Evolutionary conservation across 2,329 filamentous ascomycete genomes (phyloP).

Genomic region (Dryadomyces quercus-mongolicae): DNA sequence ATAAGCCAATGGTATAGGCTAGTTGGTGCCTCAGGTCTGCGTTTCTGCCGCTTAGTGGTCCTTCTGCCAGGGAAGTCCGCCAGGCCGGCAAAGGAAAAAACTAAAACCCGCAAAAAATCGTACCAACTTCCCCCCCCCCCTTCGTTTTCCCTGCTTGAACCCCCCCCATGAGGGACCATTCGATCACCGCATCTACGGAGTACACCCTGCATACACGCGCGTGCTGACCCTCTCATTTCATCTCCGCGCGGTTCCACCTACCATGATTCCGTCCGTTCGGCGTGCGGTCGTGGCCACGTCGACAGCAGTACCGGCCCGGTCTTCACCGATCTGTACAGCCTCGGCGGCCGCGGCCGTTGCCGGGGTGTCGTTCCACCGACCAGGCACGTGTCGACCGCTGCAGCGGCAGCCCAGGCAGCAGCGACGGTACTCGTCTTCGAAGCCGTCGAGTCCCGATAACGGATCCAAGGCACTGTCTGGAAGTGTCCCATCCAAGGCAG

Average conservation of each 20-base stretch:
- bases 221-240: neutral
- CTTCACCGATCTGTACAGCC: neutral
- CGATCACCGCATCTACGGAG: neutral
- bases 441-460: conserved; percentile 49
- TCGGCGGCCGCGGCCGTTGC: conserved; percentile 29
- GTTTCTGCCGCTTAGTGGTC: too few species aligned
- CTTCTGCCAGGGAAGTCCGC: neutral
- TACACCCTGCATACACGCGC: neutral
- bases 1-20: neutral
- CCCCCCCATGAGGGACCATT: neutral
- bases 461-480: conserved; percentile 38
- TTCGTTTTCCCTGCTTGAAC: neutral
- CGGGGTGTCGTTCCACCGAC: conserved; percentile 19
- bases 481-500: conserved; percentile 20
- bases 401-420: conserved; percentile 3
- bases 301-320: conserved; percentile 3
- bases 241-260: neutral
- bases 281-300: conserved; percentile 12
- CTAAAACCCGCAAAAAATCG: conserved; percentile 6
- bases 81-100: conserved; percentile 1
- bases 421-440: conserved; percentile 44
- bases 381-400: neutral
- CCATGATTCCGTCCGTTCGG: conserved; percentile 13
- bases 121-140: conserved; percentile 2
- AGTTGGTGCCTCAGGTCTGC: conserved; percentile 4